These are phyloP conservation scores for Drechslerella stenobrocha DNA, from an alignment of 2,329 filamentous ascomycete species.

Conservation along the genomic window DNA sequence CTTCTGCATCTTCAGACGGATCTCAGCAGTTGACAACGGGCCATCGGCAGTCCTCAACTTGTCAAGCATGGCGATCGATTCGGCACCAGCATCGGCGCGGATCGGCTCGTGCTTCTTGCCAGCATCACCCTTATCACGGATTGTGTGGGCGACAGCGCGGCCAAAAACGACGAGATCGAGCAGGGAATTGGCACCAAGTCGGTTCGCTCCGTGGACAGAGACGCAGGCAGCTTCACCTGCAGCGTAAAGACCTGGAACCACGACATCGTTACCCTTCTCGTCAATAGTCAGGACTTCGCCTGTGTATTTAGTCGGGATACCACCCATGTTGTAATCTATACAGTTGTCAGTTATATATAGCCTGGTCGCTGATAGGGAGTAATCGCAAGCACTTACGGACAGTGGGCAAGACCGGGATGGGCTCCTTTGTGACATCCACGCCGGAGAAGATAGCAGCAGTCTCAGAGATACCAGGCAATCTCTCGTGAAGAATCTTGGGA, in stretches of 20 bases:
- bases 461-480: conserved; percentile 97
- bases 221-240: conserved; percentile 97
- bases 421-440: conserved; percentile 85
- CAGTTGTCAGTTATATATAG: conserved; percentile 54
- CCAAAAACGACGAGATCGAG: conserved; percentile 97
- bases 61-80: conserved; percentile 84
- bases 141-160: conserved; percentile 93
- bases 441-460: conserved; percentile 96
- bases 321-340: conserved; percentile 94
- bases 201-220: conserved; percentile 97
- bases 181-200: conserved; percentile 95
- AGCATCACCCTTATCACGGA: conserved; percentile 89
- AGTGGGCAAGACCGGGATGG: conserved; percentile 61
- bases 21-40: conserved; percentile 82
- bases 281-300: conserved; percentile 92
- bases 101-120: conserved; percentile 78
- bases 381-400: conserved; percentile 54
- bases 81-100: conserved; percentile 80
- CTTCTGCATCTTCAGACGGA: conserved; percentile 93
- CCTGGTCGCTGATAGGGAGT: not conserved
- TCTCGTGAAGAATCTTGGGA: conserved; percentile 87
- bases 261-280: conserved; percentile 79
- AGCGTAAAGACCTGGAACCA: conserved; percentile 92
- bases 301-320: conserved; percentile 96
- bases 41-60: conserved; percentile 80